Conservation (phyloP, 495 filamentous ascomycete genomes). For the Jackrogersella minutella region DNA sequence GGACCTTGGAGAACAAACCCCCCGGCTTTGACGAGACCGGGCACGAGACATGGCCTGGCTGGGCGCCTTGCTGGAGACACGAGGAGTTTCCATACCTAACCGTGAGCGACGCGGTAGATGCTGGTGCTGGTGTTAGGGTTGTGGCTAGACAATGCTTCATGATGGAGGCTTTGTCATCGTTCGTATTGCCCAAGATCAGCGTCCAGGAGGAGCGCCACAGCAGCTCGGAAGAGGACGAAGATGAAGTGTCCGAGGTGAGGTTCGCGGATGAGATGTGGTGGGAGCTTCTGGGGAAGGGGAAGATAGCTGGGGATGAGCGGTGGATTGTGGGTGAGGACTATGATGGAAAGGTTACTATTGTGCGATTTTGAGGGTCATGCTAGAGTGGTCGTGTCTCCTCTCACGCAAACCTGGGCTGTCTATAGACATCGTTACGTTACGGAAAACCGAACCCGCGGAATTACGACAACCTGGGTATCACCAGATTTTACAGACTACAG, state of each 20-base stretch:
- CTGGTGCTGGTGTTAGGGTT: conserved; percentile 62
- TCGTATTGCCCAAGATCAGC: conserved; percentile 32
- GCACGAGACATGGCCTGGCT: conserved; percentile 48
- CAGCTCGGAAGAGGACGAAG: conserved; percentile 19
- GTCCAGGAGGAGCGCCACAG: conserved; percentile 13
- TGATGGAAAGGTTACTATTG: conserved; percentile 60
- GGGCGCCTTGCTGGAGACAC: conserved; percentile 63
- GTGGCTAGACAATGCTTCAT: conserved; percentile 56
- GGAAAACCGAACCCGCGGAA: background rate
- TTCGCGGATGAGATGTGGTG: conserved; percentile 54
- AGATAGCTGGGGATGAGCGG: conserved; percentile 67
- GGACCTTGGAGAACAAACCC: conserved; percentile 27
- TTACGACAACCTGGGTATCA: background rate
- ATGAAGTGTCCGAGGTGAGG: conserved; percentile 46
- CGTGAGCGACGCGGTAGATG: conserved; percentile 62
- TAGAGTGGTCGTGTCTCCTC: background rate
- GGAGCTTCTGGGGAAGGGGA: conserved; percentile 63
- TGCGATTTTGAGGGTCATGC: conserved; percentile 55
- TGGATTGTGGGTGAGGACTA: conserved; percentile 69
- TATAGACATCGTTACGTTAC: background rate
- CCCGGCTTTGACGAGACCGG: background rate
- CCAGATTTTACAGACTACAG: background rate
- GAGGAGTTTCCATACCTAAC: conserved; percentile 64
- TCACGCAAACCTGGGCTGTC: background rate
- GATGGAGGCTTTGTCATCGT: conserved; percentile 38